Evolutionary conservation across 371 early-diverging fungal genomes (phyloP), one percentile per base, ranked within the genome.

Genomic region (Sporodiniella umbellata): DNA sequence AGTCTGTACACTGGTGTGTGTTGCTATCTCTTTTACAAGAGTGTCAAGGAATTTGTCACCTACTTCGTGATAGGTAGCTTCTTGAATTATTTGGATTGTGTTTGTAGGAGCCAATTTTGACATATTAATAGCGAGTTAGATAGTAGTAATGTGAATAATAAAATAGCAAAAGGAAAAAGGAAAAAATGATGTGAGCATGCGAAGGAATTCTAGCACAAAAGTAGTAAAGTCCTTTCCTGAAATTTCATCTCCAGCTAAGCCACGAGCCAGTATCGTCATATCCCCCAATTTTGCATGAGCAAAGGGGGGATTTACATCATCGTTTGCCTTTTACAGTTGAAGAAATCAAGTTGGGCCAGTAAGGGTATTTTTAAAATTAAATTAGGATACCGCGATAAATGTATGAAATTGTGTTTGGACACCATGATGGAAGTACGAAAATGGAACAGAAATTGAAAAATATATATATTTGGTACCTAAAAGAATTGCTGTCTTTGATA

Each of bases 31-130:
- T 22, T 44, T 23, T 8, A 48, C 51, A 2, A 58, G 44, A 8
- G 19, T 17, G n/a, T 58, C 58, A 14, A 57, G 15, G 39, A 58
- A 62, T 19, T 35, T 19, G n/a, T 47, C 54, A 0, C 54, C 48
- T 23, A 62, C 63, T 30, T 43, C 22, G 4, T 50, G 22, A 45
- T 49, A 62, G 12, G 54, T 53, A 31, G 58, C n/a, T 26, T 37
- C 48, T 14, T 51, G 54, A 18, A 62, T 33, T 23, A 28, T 15
- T 22, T 50, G 30, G 10, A 59, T 56, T 11, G 33, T 35, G 12
- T 33, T 33, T 15, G 42, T 40, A 40, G 21, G 8, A 14, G n/a
- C n/a, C 7, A 21, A 7, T 21, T 40, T 40, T 40, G 21, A 22
- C 40, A 40, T 40, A 19, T 21, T n/a, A n/a, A n/a, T n/a, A n/a